Base-by-base conservation (phyloP, 805 yeast genomes). In the Spathaspora sp. region DNA sequence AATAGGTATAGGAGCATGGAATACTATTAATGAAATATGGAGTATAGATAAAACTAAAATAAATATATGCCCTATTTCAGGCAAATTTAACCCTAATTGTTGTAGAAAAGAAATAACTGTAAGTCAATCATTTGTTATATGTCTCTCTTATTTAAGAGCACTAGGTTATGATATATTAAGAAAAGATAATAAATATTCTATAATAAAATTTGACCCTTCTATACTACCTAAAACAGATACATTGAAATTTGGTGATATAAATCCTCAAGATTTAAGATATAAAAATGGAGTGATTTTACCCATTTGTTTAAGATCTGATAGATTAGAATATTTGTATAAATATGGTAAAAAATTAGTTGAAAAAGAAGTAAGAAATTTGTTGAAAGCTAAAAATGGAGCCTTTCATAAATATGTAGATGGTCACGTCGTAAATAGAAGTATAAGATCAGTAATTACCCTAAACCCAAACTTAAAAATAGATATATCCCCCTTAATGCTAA, bases 391-490 rank as follows among this genome's bases (percentile, higher is more conserved):
- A 42, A n/a, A 42, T 14, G 45, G 45, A 6, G 6, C 6, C n/a
- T 42, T 8, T 42, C 45, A 42, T 16, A 42, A 42, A 19, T 42
- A 42, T 23, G 6, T 42, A 5, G 45, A 42, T 5, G 45, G 45
- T 19, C 45, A 42, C 20, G n/a, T 5, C 5, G 45, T 42, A 11
- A 16, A 42, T 42, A 17, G 14, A 17, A 8, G 45, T 42, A 42
- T 42, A 6, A 42, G 45, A 42, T 42, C 45, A 42, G 45, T 42
- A 11, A 42, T 42, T 7, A 42, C 45, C n/a, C 45, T 20, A 5
- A 16, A 42, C n/a, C 45, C 45, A 42, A 42, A 11, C 5, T 42
- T 42, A 19, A 9, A 17, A 7, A 17, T 42, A 8, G 29, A 42
- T 23, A 23, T n/a, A n/a, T n/a, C n/a, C n/a, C 26, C 26, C 23